These are phyloP conservation scores for Verbascum thapsus DNA, from an alignment of 257 asterid species.

Conservation along the genomic window DNA sequence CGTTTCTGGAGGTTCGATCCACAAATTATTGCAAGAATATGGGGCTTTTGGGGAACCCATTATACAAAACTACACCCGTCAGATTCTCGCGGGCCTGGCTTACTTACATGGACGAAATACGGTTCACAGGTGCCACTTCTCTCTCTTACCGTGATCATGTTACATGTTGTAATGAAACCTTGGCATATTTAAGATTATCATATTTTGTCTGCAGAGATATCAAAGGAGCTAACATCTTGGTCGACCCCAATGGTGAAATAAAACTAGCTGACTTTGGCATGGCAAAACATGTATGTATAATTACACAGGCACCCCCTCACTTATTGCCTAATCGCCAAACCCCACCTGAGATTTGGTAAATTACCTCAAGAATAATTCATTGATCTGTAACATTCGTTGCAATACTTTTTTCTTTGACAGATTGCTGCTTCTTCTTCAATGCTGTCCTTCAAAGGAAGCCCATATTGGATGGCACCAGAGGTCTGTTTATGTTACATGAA, in stretches of 20 bases:
- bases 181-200: constrained; percentile 20
- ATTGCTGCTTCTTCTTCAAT: constrained; percentile 67
- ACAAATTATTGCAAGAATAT: constrained; percentile 88
- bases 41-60: constrained; percentile 92
- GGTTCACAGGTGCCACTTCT: constrained; percentile 72
- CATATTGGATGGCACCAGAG: constrained; percentile 99
- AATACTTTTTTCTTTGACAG: constrained; percentile 44
- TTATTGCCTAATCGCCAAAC: no score
- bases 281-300: constrained; percentile 95
- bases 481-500: constrained; percentile 34
- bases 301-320: no score
- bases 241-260: constrained; percentile 92
- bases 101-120: constrained; percentile 93
- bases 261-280: constrained; percentile 98
- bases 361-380: not conserved
- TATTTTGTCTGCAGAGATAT: constrained; percentile 73
- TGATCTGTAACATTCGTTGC: not conserved
- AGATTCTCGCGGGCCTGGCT: constrained; percentile 85
- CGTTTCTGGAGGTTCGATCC: constrained; percentile 97
- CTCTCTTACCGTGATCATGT: constrained; percentile 24
- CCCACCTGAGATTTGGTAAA: no score
- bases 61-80: constrained; percentile 88
- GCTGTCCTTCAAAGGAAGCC: constrained; percentile 96
- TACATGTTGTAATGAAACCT: constrained; percentile 13
- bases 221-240: constrained; percentile 97